Evolutionary conservation across 805 yeast species (phyloP).

Genomic region (Yamadazyma insecticola): DNA sequence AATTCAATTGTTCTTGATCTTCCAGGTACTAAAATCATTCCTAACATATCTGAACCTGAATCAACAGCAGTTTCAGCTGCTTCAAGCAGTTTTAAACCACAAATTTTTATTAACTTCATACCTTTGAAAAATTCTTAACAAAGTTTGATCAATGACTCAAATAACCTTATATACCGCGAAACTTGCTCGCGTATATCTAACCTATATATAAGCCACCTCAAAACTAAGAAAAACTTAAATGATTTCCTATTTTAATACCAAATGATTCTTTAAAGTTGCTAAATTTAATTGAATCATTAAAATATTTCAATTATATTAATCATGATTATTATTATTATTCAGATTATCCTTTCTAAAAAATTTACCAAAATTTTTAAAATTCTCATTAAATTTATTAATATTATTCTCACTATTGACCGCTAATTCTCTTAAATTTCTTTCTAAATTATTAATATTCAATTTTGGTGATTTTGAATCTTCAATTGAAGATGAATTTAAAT

Average conservation of each 20-base stretch:
- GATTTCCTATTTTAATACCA: no score
- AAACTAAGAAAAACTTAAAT: no score
- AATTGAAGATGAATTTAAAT: conserved; percentile 4
- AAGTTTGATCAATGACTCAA: no score
- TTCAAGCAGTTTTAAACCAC: conserved; percentile 69
- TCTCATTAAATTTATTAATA: conserved; percentile 62
- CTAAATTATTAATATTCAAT: conserved; percentile 37
- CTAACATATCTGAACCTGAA: conserved; percentile 71
- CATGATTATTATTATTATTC: no score
- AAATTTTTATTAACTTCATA: conserved; percentile 64
- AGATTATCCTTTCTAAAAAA: conserved; percentile 33
- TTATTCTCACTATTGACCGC: conserved; percentile 52
- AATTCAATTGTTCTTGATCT: conserved; percentile 62
- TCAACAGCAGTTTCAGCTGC: conserved; percentile 71
- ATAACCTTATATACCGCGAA: no score
- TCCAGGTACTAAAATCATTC: conserved; percentile 83
- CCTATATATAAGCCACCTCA: no score
- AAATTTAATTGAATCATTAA: no score
- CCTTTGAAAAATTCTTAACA: no score
- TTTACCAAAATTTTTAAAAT: conserved; percentile 59
- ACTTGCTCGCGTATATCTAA: no score
- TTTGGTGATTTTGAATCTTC: conserved; percentile 20
- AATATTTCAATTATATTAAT: no score
- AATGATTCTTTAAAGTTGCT: no score
- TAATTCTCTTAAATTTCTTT: conserved; percentile 44